phyloP scores from a whole-genome alignment of 345 rosid genomes.

The Nasturtium officinale region DNA sequence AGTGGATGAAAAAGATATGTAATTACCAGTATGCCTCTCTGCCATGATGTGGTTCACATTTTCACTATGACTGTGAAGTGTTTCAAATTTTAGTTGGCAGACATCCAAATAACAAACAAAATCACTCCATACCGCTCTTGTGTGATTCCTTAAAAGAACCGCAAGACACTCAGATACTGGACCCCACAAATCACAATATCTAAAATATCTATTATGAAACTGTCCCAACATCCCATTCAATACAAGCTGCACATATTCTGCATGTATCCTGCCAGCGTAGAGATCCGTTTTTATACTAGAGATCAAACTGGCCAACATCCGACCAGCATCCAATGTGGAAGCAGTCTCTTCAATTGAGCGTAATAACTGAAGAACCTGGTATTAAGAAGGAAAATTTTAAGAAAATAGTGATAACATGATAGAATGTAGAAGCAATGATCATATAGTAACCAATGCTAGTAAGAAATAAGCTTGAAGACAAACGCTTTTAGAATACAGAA shows the following conservation, averaged over 20 bases:
- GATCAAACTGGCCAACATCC: conserved; percentile 60
- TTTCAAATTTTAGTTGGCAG: conserved; percentile 51
- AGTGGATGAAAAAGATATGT: conserved; percentile 20
- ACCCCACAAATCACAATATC: conserved; percentile 66
- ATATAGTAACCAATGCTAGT: conserved; percentile 18
- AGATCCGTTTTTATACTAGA: conserved; percentile 63
- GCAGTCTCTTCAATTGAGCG: conserved; percentile 66
- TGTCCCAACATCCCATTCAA: conserved; percentile 78
- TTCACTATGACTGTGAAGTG: conserved; percentile 43
- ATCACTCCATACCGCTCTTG: conserved; percentile 61
- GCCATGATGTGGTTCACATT: conserved; percentile 42
- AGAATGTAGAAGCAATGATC: conserved; percentile 8
- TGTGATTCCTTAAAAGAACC: conserved; percentile 58
- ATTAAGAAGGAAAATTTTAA: conserved; percentile 24
- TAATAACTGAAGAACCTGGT: conserved; percentile 75
- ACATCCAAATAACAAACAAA: conserved; percentile 55
- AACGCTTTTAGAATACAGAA: conserved; percentile 19
- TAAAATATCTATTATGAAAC: conserved; percentile 70
- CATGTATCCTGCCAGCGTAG: conserved; percentile 68
- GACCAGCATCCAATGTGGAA: conserved; percentile 64
- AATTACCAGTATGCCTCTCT: conserved; percentile 52
- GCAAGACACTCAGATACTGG: conserved; percentile 79
- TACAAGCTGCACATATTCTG: conserved; percentile 54
- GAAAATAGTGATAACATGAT: conserved; percentile 15
- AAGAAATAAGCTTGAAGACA: neutral